These are phyloP conservation scores for Caryopteris hybrid DNA, from an alignment of 305 asterid species.

Conservation along the genomic window DNA sequence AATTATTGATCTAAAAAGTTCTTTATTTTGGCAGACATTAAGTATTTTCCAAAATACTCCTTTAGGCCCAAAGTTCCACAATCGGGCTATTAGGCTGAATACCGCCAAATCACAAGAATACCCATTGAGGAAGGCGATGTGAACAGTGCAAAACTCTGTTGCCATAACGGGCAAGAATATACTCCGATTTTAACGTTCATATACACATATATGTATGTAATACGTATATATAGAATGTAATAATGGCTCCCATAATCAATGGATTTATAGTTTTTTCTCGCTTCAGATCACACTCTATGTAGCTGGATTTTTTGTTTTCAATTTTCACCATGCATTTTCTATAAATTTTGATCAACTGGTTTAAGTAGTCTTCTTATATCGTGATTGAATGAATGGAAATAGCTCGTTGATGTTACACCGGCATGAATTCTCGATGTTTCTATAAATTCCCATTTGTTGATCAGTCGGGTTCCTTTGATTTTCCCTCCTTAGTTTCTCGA, in stretches of 20 bases:
- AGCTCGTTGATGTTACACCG: neutral
- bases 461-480: constrained; percentile 6
- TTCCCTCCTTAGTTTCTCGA: neutral
- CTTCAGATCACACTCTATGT: constrained; percentile 12
- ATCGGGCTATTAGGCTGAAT: neutral
- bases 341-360: constrained; percentile 5
- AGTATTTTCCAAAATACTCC: too few relatives aligned
- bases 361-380: neutral
- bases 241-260: neutral
- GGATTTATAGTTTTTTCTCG: constrained; percentile 7
- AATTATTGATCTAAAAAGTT: too few relatives aligned
- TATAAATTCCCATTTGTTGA: constrained; percentile 4
- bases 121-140: neutral
- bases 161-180: neutral
- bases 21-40: too few relatives aligned
- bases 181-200: constrained; percentile 3
- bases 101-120: neutral
- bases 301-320: constrained; percentile 1
- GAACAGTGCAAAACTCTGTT: neutral
- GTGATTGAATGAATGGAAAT: constrained; percentile 3
- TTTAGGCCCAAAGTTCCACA: neutral
- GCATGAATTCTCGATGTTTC: constrained; percentile 5
- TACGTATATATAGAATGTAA: neutral
- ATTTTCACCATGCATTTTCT: neutral
- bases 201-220: neutral